phyloP scores from a whole-genome alignment of 768 basidiomycete species.

The Tylopilus vinaceipallidus region DNA sequence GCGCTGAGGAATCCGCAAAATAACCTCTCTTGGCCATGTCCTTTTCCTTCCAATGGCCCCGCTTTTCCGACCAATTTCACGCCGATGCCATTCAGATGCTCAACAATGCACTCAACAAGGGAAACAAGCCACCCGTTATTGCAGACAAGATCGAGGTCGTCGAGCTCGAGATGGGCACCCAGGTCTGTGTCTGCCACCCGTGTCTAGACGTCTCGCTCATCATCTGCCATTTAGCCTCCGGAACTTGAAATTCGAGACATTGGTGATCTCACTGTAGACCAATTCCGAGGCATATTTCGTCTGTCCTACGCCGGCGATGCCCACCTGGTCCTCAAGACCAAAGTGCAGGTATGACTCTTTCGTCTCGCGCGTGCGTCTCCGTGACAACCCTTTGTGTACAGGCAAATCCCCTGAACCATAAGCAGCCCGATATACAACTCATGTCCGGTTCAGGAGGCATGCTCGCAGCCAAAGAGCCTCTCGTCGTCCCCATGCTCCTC shows the following conservation, averaged over 20 bases:
- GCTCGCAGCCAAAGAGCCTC: constrained; percentile 91
- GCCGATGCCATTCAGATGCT: constrained; percentile 96
- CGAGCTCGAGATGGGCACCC: constrained; percentile 98
- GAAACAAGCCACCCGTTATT: constrained; percentile 95
- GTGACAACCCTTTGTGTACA: constrained; percentile 29
- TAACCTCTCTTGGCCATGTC: constrained; percentile 65
- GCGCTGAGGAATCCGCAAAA: no score
- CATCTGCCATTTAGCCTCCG: constrained; percentile 65
- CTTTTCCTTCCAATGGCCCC: constrained; percentile 94
- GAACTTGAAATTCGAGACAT: constrained; percentile 97
- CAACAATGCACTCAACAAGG: constrained; percentile 95
- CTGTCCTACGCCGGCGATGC: constrained; percentile 95
- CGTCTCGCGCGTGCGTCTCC: neutral
- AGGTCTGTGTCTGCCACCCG: constrained; percentile 48
- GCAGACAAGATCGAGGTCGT: constrained; percentile 97
- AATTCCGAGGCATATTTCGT: constrained; percentile 96
- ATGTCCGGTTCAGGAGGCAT: constrained; percentile 82
- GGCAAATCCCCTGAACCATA: constrained; percentile 95
- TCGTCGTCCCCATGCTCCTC: constrained; percentile 97
- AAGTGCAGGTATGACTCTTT: constrained; percentile 71
- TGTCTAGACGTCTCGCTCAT: neutral
- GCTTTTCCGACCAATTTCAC: constrained; percentile 96
- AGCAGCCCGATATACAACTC: constrained; percentile 85
- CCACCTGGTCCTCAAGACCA: constrained; percentile 79
- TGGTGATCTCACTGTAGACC: constrained; percentile 92